Evolutionary conservation across 352 stramenopile species (phyloP), one percentile per base, ranked within the genome.

Genomic region (Phytopythium mirpurense): DNA sequence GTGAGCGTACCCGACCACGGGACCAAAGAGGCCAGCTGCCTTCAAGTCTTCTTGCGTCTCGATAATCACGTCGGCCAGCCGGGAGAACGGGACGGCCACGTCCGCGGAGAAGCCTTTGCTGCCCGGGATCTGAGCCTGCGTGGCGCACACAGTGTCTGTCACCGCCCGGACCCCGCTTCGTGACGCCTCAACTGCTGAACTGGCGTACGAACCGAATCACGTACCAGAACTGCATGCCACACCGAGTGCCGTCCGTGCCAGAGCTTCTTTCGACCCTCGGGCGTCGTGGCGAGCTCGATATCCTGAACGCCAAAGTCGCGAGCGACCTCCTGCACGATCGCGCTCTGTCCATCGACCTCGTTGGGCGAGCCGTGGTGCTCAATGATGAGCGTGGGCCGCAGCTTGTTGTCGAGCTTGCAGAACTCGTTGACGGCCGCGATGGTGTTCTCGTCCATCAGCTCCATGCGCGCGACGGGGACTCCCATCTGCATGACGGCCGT

Each of bases 41-140:
- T 87, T 74, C 24, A 98, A 64, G 58, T 98, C 90, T 35, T 78
- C 56, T 45, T 96, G 89, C 11, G 90, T 98, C 56, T 88, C 86
- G 24, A 86, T 69, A 37, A 99, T 94, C 14, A 97, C 68, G 46
- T 95, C 78, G 3, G 96, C 74, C 27, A 99, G 83, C 31, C 89
- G 80, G 9, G 87, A 96, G 36, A 99, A 73, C 3, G 96, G 96
- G 12, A 99, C 96, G 56, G 92, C 98, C 16, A 98, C 95, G 70
- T 99, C 96, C 12, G 96, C 98, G n/a, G 95, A 79, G 14, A 97
- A 72, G 2, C 72, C 91, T 15, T 76, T 69, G 59, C 78, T 85
- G 5, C 85, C 83, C 26, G 80, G 78, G 64, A 89, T 68, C 65
- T 86, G 63, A 29, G 62, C 71, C 76, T 88, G 46, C n/a, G 2